Conservation (phyloP, 2,329 filamentous ascomycete genomes). For the Graphilbum sp. region DNA sequence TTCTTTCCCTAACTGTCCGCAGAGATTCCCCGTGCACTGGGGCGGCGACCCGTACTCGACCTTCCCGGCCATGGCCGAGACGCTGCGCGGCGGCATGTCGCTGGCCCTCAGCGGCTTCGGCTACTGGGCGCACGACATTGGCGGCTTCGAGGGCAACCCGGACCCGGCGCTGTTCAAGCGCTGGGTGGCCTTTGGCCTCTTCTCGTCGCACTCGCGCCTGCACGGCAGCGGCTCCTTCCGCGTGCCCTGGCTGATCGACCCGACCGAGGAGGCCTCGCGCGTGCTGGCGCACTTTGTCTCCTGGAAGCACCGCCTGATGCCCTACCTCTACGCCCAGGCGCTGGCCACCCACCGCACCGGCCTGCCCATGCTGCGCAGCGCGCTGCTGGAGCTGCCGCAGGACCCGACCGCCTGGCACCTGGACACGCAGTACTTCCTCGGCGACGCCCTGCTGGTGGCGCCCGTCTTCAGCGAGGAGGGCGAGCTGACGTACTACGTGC, state of each 20-base stretch:
- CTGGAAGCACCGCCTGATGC: conserved; percentile 35
- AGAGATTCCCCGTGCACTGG: conserved; percentile 52
- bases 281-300: conserved; percentile 29
- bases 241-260: conserved; percentile 58
- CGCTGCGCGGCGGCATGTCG: conserved; percentile 14
- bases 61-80: conserved; percentile 57
- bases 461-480: conserved; percentile 48
- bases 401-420: conserved; percentile 52
- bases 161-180: conserved; percentile 57
- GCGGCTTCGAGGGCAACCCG: conserved; percentile 47
- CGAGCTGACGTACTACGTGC: conserved; percentile 49
- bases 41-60: conserved; percentile 63
- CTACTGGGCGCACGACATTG: conserved; percentile 17
- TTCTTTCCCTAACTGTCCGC: too few relatives aligned
- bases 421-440: conserved; percentile 59
- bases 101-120: conserved; percentile 14
- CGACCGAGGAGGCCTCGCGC: conserved; percentile 39
- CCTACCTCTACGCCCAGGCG: conserved; percentile 31
- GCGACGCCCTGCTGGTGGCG: conserved; percentile 43
- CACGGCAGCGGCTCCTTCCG: conserved; percentile 56
- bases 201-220: conserved; percentile 53
- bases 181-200: conserved; percentile 60
- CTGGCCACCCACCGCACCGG: conserved; percentile 1
- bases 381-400: conserved; percentile 54
- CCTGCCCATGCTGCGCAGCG: conserved; percentile 33